These are phyloP conservation scores for Tillandsia fasciculata DNA, from an alignment of 176 grass and related monocot genomes.

Conservation along the genomic window DNA sequence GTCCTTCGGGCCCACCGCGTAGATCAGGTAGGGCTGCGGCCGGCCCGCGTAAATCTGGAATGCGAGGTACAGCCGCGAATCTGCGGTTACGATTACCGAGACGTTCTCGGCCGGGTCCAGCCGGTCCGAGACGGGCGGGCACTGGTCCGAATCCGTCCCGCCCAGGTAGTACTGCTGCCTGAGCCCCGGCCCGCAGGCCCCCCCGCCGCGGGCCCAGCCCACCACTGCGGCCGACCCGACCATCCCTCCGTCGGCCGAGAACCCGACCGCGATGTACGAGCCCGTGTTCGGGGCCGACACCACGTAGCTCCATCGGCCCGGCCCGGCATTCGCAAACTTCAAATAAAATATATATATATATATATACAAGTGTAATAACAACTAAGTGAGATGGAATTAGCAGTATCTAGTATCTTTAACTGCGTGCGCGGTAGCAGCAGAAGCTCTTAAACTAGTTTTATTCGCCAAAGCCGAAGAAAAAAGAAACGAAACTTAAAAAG, in stretches of 20 bases:
- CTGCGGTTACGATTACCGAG: constrained; percentile 21
- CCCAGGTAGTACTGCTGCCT: constrained; percentile 68
- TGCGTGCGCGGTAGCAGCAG: too few species aligned
- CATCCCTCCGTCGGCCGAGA: constrained; percentile 73
- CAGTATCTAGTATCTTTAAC: too few species aligned
- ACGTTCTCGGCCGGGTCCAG: constrained; percentile 45
- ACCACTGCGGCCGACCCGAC: constrained; percentile 78
- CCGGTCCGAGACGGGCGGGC: constrained; percentile 34
- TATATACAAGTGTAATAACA: too few species aligned
- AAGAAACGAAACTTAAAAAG: background rate
- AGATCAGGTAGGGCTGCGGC: constrained; percentile 54
- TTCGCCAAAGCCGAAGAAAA: too few species aligned
- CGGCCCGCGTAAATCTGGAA: constrained; percentile 57
- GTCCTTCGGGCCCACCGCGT: constrained; percentile 40
- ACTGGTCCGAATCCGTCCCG: constrained; percentile 32
- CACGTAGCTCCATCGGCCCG: constrained; percentile 74
- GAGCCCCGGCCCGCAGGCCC: constrained; percentile 31
- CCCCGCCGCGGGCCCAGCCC: constrained; percentile 48
- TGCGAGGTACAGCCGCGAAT: constrained; percentile 54
- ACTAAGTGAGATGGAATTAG: too few species aligned
- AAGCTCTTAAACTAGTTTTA: too few species aligned
- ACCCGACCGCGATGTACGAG: constrained; percentile 62
- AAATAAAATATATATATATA: too few species aligned
- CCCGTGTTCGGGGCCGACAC: constrained; percentile 62
- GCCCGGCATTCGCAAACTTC: constrained; percentile 68